These are phyloP conservation scores for Pseudohalonectria lignicola DNA, from an alignment of 2,329 filamentous ascomycete genomes.

Conservation along the genomic window DNA sequence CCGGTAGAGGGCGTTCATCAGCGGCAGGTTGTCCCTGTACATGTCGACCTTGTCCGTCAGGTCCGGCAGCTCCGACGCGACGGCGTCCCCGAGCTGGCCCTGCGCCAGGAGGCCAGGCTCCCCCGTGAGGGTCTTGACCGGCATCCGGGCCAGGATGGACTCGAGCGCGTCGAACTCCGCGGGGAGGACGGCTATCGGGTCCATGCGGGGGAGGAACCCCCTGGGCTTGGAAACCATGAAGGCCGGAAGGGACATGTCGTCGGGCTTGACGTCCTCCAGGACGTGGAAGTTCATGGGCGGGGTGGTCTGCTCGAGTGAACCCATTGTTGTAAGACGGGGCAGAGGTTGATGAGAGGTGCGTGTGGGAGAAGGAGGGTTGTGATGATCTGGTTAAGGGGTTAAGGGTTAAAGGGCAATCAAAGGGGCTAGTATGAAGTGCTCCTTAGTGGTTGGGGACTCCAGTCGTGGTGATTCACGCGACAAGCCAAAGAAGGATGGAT, in stretches of 20 bases:
- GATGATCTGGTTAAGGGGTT: too few relatives aligned
- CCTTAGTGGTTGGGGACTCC: too few relatives aligned
- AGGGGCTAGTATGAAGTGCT: too few relatives aligned
- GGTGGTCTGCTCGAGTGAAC: constrained; percentile 21
- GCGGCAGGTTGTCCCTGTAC: constrained; percentile 60
- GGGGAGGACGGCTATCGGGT: constrained; percentile 55
- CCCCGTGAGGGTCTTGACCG: constrained; percentile 64
- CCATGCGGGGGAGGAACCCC: constrained; percentile 61
- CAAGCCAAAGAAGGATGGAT: too few relatives aligned
- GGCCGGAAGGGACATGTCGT: constrained; percentile 53
- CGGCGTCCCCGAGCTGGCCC: constrained; percentile 63
- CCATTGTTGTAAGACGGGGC: constrained; percentile 21
- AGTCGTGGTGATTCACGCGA: too few relatives aligned
- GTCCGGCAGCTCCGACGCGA: constrained; percentile 66
- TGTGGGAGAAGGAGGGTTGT: too few relatives aligned
- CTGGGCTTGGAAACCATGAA: constrained; percentile 71
- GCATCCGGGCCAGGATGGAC: constrained; percentile 64
- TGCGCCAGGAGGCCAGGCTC: constrained; percentile 66
- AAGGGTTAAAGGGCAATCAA: too few relatives aligned
- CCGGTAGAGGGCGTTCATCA: constrained; percentile 78
- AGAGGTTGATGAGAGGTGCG: too few relatives aligned
- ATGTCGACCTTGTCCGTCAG: constrained; percentile 63
- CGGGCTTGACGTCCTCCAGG: constrained; percentile 49
- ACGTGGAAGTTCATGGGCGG: constrained; percentile 38
- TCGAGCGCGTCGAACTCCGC: constrained; percentile 62